Evolutionary conservation across 202 grass and related monocot species (phyloP), one percentile per base, ranked within the genome.

Genomic region (Schoenoplectus tabernaemontani): DNA sequence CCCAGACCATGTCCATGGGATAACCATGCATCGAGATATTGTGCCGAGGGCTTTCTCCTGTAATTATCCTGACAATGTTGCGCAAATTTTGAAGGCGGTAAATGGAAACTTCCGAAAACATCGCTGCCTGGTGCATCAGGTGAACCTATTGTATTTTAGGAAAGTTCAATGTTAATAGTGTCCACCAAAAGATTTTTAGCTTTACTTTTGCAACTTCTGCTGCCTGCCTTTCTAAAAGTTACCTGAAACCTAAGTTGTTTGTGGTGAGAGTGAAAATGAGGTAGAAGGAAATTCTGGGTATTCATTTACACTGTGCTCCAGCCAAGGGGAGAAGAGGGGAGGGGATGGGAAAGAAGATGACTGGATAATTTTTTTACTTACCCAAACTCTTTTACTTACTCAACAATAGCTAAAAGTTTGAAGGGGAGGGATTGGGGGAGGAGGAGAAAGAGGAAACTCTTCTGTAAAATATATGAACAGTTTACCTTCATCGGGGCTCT

Each of bases 11-110:
- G 84, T 98, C 51, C 89, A 90, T 34, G 93, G 86, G 0, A 80
- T 98, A 79, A 83, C 89, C 17, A 88, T 95, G 87, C 95, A 98
- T 32, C 87, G 95, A 20, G 91, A 98, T 77, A 98, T 98, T n/a
- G 95, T 98, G 36, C 95, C 95, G 79, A 82, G 95, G 43, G 89
- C 90, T 43, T 98, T 98, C 38, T 94, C 91, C 0, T 98, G 95
- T 84, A 88, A 92, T 34, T 98, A 94, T 60, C 95, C 95, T 17
- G 88, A 98, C 59, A 87, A 98, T 80, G 85, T 98, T 28, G 83
- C 86, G 43, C 91, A 84, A 73, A 95, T 98, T 83, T 87, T 98
- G 4, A 98, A 94, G 86, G 84, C 93, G 3, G 83, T 91, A 20
- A 98, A 98, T 66, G 84, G 86, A 15, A 98, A 98, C 47, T 98